These are phyloP conservation scores for Apiospora hydei DNA, from an alignment of 2,329 filamentous ascomycete species.

Conservation along the genomic window DNA sequence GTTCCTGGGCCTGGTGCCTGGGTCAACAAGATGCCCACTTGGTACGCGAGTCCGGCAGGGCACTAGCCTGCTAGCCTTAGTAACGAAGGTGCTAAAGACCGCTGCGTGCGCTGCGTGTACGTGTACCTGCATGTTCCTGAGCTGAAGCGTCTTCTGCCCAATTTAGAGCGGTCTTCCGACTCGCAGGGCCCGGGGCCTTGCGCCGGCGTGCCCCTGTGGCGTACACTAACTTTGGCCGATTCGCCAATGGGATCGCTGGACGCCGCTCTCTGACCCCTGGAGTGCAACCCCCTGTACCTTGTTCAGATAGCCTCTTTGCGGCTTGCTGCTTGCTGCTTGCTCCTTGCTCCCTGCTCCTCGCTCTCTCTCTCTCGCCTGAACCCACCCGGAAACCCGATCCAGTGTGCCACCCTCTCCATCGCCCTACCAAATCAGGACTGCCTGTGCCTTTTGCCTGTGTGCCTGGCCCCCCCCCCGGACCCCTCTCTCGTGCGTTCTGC, in stretches of 20 bases:
- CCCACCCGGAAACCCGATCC: slow-evolving; percentile 15
- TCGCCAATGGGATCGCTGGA: background rate
- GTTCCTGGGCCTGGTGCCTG: background rate
- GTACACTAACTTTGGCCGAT: background rate
- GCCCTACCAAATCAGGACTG: background rate
- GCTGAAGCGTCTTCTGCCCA: background rate
- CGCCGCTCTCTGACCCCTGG: slow-evolving; percentile 15
- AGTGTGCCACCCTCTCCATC: background rate
- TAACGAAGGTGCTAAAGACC: background rate
- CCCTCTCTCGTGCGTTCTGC: background rate
- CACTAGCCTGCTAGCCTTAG: no score
- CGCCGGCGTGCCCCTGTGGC: slow-evolving; percentile 13
- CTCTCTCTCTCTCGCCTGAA: background rate
- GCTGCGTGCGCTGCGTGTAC: background rate
- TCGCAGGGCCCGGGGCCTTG: background rate
- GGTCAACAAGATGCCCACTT: background rate
- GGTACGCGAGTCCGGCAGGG: background rate
- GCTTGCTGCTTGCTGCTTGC: background rate
- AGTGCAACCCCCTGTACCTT: slow-evolving; percentile 7
- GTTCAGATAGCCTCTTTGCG: background rate
- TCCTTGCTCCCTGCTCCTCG: background rate
- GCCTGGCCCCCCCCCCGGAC: background rate
- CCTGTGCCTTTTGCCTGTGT: background rate
- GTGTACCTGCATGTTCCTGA: background rate
- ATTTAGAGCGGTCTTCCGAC: background rate